These are phyloP conservation scores for Hura crepitans DNA, from an alignment of 441 rosid species.

Conservation along the genomic window DNA sequence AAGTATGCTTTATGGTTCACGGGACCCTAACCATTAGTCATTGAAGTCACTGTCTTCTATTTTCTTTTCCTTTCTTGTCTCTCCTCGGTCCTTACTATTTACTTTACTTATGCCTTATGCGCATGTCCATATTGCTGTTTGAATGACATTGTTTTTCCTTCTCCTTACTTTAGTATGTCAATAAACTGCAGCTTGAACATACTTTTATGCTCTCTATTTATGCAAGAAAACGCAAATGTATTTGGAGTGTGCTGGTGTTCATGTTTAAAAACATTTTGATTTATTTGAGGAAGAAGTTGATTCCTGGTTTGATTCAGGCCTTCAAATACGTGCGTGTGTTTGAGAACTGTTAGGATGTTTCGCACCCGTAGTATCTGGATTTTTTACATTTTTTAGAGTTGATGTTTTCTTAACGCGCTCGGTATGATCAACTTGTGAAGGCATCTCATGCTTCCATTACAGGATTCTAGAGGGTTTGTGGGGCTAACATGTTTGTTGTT, in stretches of 20 bases:
- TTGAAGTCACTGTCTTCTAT: not conserved
- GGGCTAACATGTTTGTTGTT: too few species aligned
- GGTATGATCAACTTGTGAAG: slow-evolving; percentile 99
- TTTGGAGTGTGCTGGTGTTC: slow-evolving; percentile 84
- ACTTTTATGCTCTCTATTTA: slow-evolving; percentile 7
- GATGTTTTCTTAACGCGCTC: slow-evolving; percentile 56
- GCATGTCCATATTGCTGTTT: not conserved
- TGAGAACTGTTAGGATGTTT: slow-evolving; percentile 20
- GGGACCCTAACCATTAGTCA: too few species aligned
- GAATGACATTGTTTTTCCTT: not conserved
- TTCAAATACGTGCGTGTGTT: slow-evolving; percentile 96
- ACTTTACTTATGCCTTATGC: not conserved
- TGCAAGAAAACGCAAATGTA: slow-evolving; percentile 25
- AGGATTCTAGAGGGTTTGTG: too few species aligned
- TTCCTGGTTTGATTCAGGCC: slow-evolving; percentile 74
- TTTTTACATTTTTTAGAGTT: slow-evolving; percentile 31
- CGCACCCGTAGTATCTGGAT: not conserved
- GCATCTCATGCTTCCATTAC: too few species aligned
- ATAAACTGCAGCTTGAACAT: slow-evolving; percentile 4
- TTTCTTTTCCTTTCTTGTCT: not conserved
- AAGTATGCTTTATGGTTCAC: too few species aligned
- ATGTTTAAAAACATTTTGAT: slow-evolving; percentile 78
- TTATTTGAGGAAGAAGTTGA: slow-evolving; percentile 88
- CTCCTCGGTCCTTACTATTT: not conserved
- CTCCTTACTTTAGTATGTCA: not conserved